phyloP scores from a whole-genome alignment of 371 early-diverging fungal species.

The Mortierella sp. region DNA sequence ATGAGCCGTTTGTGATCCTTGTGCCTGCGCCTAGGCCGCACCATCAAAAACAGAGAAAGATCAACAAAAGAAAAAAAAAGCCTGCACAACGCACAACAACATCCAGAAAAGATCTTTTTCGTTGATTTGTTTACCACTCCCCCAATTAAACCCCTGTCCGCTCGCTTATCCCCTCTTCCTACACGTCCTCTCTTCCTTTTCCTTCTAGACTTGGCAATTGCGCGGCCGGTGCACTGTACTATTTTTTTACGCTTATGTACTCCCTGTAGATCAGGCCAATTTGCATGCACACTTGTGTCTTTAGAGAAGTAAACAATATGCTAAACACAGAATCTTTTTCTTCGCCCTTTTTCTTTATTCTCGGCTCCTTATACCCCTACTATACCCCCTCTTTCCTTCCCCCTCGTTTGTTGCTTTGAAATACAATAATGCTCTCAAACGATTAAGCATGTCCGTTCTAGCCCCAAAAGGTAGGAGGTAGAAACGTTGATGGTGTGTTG shows the following conservation, averaged over 20 bases:
- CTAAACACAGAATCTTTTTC: conserved; percentile 11
- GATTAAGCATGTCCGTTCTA: too few species aligned
- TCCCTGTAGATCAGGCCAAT: neutral
- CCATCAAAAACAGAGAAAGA: neutral
- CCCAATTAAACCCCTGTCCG: neutral
- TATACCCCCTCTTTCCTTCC: too few species aligned
- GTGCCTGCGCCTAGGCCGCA: neutral
- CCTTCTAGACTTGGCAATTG: neutral
- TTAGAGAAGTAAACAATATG: too few species aligned
- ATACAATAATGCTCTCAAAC: too few species aligned
- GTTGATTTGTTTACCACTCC: neutral
- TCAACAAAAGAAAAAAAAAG: neutral
- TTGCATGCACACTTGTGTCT: neutral
- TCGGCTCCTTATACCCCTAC: neutral
- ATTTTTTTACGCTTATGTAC: neutral
- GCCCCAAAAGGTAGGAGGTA: neutral
- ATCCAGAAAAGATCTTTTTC: too few species aligned
- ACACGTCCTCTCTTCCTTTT: neutral
- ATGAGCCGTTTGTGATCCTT: too few species aligned
- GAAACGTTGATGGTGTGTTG: neutral
- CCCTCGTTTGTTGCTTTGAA: neutral
- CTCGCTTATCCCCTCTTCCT: neutral
- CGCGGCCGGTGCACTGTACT: neutral
- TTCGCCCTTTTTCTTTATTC: neutral
- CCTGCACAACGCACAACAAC: neutral